Evolutionary conservation across 805 yeast genomes (phyloP).

Genomic region (Nematodospora valgi): DNA sequence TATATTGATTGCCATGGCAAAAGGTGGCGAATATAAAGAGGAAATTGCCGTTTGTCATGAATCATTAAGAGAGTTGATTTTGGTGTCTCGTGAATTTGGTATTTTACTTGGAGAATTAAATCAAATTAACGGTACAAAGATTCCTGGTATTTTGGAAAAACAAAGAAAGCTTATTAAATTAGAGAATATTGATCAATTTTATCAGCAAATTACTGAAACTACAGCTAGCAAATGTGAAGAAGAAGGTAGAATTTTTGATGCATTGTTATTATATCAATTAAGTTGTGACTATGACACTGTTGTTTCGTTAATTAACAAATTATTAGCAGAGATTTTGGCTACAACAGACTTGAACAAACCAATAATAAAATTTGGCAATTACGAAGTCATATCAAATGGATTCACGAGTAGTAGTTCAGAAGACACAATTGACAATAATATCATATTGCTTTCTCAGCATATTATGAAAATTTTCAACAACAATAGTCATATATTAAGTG

Average conservation of each 20-base stretch:
- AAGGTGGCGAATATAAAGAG: slow-evolving; percentile 26
- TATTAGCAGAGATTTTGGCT: slow-evolving; percentile 74
- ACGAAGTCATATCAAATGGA: slow-evolving; percentile 13
- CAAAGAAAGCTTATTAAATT: slow-evolving; percentile 65
- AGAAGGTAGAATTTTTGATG: slow-evolving; percentile 85
- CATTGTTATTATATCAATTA: slow-evolving; percentile 79
- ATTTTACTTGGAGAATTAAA: slow-evolving; percentile 80
- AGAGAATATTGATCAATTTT: slow-evolving; percentile 54
- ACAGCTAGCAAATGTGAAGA: slow-evolving; percentile 87
- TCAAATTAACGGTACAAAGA: slow-evolving; percentile 62
- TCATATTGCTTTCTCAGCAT: slow-evolving; percentile 45
- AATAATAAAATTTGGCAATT: slow-evolving; percentile 42
- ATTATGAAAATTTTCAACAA: slow-evolving; percentile 45
- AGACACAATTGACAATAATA: slow-evolving; percentile 45
- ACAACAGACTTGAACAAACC: slow-evolving; percentile 66
- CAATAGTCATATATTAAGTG: slow-evolving; percentile 57
- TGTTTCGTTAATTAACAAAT: slow-evolving; percentile 64
- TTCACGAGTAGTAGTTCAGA: slow-evolving; percentile 35
- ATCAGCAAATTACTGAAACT: slow-evolving; percentile 70
- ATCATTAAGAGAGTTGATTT: slow-evolving; percentile 76
- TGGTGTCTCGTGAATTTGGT: slow-evolving; percentile 82
- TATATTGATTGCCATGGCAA: slow-evolving; percentile 58
- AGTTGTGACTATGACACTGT: slow-evolving; percentile 86
- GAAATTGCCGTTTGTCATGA: slow-evolving; percentile 66
- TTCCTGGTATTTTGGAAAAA: slow-evolving; percentile 80